These are phyloP conservation scores for Boechera divaricarpa DNA, from an alignment of 345 rosid genomes.

Conservation along the genomic window DNA sequence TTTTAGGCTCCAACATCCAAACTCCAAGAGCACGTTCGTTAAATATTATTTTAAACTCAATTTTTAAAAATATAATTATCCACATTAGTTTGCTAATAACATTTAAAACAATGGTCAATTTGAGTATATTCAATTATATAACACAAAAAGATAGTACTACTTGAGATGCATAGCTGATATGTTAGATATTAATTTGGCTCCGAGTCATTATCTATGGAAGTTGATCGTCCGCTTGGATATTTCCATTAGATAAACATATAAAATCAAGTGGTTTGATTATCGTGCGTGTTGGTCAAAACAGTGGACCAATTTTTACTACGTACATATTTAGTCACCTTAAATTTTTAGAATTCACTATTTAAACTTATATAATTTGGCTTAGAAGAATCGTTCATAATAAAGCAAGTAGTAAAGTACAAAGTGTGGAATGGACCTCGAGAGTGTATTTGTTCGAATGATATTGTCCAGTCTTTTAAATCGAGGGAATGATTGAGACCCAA, in stretches of 20 bases:
- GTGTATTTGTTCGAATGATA: constrained; percentile 42
- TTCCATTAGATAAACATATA: not conserved
- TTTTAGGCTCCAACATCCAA: constrained; percentile 35
- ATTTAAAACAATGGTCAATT: not conserved
- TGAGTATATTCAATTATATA: not conserved
- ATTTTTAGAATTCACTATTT: not conserved
- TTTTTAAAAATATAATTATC: not conserved
- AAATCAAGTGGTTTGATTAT: constrained; percentile 10
- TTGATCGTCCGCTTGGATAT: not conserved
- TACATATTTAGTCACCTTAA: not conserved
- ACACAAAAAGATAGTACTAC: too few species aligned
- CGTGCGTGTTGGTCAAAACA: not conserved
- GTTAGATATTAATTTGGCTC: not conserved
- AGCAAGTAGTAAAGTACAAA: constrained; percentile 11
- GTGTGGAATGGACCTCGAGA: constrained; percentile 40
- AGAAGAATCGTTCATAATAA: constrained; percentile 17
- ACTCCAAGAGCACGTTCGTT: constrained; percentile 36
- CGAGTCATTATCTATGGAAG: constrained; percentile 2
- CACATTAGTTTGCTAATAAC: not conserved
- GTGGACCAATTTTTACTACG: not conserved
- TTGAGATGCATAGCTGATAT: not conserved
- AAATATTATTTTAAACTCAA: not conserved
- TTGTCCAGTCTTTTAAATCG: constrained; percentile 35
- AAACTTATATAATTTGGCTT: not conserved
- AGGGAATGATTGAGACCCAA: constrained; percentile 40